Percentiles rank a stretch among this genome's conserved stretches.
phyloP scores from a whole-genome alignment of 805 yeast species.

The Sugiyamaella valdiviana region DNA sequence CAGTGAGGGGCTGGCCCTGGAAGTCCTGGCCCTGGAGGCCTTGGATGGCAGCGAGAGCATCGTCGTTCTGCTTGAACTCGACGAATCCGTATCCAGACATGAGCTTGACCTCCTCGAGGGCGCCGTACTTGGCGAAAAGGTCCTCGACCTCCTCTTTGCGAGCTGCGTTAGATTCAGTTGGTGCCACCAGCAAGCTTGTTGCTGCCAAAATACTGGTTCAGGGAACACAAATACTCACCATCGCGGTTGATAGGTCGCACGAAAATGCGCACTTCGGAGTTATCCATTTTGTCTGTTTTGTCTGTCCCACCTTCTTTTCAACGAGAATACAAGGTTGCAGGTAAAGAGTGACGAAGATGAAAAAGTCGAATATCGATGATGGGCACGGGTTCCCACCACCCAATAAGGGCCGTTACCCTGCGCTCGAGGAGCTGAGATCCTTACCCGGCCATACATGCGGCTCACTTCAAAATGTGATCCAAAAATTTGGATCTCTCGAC shows the following conservation, averaged over 20 bases:
- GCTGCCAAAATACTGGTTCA: neutral
- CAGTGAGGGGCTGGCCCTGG: slow-evolving; percentile 31
- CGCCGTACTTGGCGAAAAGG: slow-evolving; percentile 46
- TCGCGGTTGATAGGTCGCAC: slow-evolving; percentile 15
- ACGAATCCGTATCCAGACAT: slow-evolving; percentile 38
- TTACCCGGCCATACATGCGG: neutral
- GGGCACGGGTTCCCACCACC: no score
- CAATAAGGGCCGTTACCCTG: no score
- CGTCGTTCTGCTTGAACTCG: slow-evolving; percentile 27
- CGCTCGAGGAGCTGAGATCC: neutral
- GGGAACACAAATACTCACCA: slow-evolving; percentile 4
- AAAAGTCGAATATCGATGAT: neutral
- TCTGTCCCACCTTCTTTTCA: neutral
- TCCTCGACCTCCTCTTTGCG: slow-evolving; percentile 35
- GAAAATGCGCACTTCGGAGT: slow-evolving; percentile 13
- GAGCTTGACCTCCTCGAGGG: slow-evolving; percentile 49
- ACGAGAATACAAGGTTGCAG: neutral
- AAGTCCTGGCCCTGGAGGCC: slow-evolving; percentile 28
- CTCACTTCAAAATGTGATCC: no score
- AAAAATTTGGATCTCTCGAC: no score
- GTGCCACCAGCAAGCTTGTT: neutral
- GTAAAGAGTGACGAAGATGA: neutral
- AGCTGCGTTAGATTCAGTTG: neutral
- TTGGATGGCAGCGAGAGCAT: slow-evolving; percentile 28
- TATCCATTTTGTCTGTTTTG: slow-evolving; percentile 10